phyloP scores from a whole-genome alignment of 306 rosid species.

The Lathyrus oleraceus region DNA sequence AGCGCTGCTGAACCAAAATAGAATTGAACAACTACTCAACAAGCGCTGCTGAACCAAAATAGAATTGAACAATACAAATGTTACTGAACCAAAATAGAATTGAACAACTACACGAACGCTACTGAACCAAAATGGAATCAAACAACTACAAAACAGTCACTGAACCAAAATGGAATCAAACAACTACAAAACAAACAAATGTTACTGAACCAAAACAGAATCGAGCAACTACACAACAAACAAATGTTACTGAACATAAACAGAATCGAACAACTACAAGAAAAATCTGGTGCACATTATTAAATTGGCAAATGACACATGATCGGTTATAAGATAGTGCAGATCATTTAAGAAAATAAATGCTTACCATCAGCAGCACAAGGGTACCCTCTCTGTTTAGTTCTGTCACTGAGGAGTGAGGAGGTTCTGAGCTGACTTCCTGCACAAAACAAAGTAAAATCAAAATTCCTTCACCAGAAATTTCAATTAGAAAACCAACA shows the following conservation, averaged over 20 bases:
- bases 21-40: constrained; percentile 3
- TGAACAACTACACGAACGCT: constrained; percentile 1
- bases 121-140: background rate
- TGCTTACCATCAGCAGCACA: constrained; percentile 55
- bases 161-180: background rate
- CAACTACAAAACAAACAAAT: background rate
- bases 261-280: background rate
- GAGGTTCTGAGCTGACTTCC: constrained; percentile 3
- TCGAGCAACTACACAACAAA: background rate
- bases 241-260: background rate
- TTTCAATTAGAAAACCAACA: constrained; percentile 16
- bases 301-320: constrained; percentile 7
- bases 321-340: background rate
- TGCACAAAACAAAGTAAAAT: constrained; percentile 27
- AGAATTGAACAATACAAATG: too few relatives aligned
- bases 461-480: constrained; percentile 28
- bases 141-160: background rate
- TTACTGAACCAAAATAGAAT: background rate
- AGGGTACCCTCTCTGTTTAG: constrained; percentile 32
- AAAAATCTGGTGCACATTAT: constrained; percentile 5
- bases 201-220: background rate
- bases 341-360: constrained; percentile 2
- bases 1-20: background rate
- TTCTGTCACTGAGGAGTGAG: constrained; percentile 35
- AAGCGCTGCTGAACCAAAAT: background rate